A percentile compares a stretch with the other conserved stretches of the same genome.
Evolutionary conservation across 495 filamentous ascomycete genomes (phyloP).

Genomic region (Penicillium flavigenum): DNA sequence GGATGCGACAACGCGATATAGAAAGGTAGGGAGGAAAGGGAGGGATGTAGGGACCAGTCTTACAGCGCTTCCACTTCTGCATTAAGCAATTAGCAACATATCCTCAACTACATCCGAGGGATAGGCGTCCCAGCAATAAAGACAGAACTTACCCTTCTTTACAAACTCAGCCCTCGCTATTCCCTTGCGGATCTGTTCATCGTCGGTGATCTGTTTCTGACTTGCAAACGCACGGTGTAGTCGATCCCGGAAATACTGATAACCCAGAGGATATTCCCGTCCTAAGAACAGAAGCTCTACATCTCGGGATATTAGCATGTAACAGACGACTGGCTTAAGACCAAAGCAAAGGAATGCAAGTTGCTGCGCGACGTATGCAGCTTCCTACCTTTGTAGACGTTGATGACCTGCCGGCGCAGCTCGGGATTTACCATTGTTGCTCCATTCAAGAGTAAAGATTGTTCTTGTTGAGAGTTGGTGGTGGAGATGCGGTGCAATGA

Average conservation of each 20-base stretch:
- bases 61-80: slow-evolving; percentile 89
- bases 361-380: background rate
- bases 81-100: slow-evolving; percentile 7
- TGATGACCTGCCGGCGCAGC: slow-evolving; percentile 77
- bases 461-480: background rate
- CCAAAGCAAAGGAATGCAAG: slow-evolving; percentile 1
- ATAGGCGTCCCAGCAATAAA: background rate
- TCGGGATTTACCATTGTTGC: slow-evolving; percentile 49
- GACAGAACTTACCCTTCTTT: slow-evolving; percentile 67
- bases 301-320: background rate
- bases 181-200: slow-evolving; percentile 69
- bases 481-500: background rate
- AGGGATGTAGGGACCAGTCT: slow-evolving; percentile 34
- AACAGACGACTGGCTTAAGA: background rate
- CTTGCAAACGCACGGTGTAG: slow-evolving; percentile 82
- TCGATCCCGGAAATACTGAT: slow-evolving; percentile 74
- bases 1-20: background rate
- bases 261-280: slow-evolving; percentile 83
- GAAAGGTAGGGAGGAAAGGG: background rate
- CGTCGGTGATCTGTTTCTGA: slow-evolving; percentile 67
- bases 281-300: slow-evolving; percentile 82
- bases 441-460: slow-evolving; percentile 8
- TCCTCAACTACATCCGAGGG: background rate
- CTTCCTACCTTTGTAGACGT: slow-evolving; percentile 80
- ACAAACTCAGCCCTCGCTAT: slow-evolving; percentile 83